phyloP scores from a whole-genome alignment of 164 flowering plant genomes.

The Magnolia officinalis region DNA sequence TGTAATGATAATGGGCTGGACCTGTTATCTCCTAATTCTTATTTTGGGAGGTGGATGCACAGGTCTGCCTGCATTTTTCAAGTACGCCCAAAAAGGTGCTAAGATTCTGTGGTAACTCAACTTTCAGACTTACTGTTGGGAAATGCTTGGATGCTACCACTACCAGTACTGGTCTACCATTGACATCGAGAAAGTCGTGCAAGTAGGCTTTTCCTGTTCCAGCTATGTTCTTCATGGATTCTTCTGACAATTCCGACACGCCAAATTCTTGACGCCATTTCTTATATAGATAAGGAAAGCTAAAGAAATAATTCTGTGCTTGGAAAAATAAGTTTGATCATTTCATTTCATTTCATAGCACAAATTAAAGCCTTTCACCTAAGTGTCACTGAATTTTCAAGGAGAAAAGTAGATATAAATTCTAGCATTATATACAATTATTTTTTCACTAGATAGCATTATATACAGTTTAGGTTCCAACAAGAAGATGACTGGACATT shows the following conservation, averaged over 20 bases:
- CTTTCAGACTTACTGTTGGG: constrained; percentile 50
- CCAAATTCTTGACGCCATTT: constrained; percentile 87
- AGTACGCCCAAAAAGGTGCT: not conserved
- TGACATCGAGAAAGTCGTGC: constrained; percentile 79
- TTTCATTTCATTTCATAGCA: not conserved
- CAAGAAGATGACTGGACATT: too few relatives aligned
- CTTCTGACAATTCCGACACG: constrained; percentile 66
- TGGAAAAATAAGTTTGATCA: not conserved
- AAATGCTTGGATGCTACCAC: constrained; percentile 81
- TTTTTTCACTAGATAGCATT: too few relatives aligned
- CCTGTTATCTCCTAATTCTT: not conserved
- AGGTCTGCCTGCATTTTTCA: not conserved
- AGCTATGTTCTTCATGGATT: constrained; percentile 47
- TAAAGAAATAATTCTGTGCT: constrained; percentile 1
- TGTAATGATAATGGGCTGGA: not conserved
- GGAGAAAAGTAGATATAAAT: not conserved
- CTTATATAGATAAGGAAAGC: constrained; percentile 30
- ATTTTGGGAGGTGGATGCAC: not conserved
- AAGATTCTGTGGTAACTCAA: not conserved
- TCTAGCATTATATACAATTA: not conserved
- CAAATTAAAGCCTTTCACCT: not conserved
- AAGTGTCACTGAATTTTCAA: not conserved
- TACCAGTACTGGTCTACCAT: constrained; percentile 72
- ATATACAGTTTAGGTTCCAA: too few relatives aligned
- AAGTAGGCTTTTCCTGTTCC: constrained; percentile 71